phyloP scores from a whole-genome alignment of 768 basidiomycete genomes.

The Tricholomella constricta region DNA sequence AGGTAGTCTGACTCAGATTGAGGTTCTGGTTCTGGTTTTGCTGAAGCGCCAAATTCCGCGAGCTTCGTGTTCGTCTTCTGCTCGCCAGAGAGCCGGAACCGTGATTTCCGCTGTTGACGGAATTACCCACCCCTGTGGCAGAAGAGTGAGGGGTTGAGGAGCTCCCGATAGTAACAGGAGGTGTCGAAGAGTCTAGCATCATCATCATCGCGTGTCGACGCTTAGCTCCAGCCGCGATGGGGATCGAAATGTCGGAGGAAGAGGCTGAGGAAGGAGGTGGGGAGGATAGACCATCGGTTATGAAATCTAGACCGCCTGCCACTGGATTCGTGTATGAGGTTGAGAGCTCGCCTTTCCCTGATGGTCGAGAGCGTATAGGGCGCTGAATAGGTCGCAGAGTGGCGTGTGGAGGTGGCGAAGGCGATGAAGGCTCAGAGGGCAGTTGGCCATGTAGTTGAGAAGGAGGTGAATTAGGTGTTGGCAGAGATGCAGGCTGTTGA shows the following conservation, averaged over 20 bases:
- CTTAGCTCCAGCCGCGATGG: slow-evolving; percentile 61
- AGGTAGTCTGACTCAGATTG: slow-evolving; percentile 34
- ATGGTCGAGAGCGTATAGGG: slow-evolving; percentile 20
- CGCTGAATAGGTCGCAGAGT: slow-evolving; percentile 27
- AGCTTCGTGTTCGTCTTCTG: slow-evolving; percentile 60
- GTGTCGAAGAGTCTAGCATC: slow-evolving; percentile 60
- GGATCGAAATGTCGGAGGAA: slow-evolving; percentile 40
- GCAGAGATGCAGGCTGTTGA: slow-evolving; percentile 26
- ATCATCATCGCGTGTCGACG: slow-evolving; percentile 80
- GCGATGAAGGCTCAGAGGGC: slow-evolving; percentile 33
- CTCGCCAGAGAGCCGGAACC: slow-evolving; percentile 23
- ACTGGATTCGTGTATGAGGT: slow-evolving; percentile 15
- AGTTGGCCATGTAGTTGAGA: slow-evolving; percentile 20
- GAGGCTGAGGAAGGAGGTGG: slow-evolving; percentile 23
- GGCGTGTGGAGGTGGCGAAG: slow-evolving; percentile 35
- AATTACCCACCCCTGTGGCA: slow-evolving; percentile 16
- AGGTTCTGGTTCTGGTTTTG: slow-evolving; percentile 41
- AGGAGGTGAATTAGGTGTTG: slow-evolving; percentile 32
- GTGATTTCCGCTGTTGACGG: slow-evolving; percentile 26
- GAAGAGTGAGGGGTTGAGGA: slow-evolving; percentile 31
- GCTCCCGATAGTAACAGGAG: slow-evolving; percentile 39
- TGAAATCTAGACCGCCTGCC: slow-evolving; percentile 22
- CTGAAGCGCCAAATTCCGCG: slow-evolving; percentile 33
- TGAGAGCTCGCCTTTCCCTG: slow-evolving; percentile 18
- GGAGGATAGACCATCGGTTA: slow-evolving; percentile 23